These are phyloP conservation scores for Asterionellopsis glacialis DNA, from an alignment of 108 stramenopile genomes.

Conservation along the genomic window DNA sequence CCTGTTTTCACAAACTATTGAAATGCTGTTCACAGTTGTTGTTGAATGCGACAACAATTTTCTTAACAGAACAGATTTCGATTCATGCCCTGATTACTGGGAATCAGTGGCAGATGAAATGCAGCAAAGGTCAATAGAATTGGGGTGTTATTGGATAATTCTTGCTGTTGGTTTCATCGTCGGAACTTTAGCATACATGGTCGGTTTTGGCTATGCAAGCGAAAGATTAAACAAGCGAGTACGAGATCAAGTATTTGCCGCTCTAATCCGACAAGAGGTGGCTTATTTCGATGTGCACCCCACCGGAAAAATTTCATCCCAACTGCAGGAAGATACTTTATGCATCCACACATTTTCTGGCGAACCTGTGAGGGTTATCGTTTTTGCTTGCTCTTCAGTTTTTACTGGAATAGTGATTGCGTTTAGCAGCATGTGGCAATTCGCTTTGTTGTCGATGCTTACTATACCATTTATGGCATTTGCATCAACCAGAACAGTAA, in stretches of 20 bases:
- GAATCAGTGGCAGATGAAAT: conserved; percentile 43
- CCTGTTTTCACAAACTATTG: conserved; percentile 52
- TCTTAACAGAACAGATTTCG: background rate
- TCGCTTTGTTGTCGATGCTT: conserved; percentile 66
- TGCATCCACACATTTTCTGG: conserved; percentile 64
- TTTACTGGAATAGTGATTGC: conserved; percentile 53
- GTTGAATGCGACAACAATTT: conserved; percentile 32
- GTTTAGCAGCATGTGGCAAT: conserved; percentile 73
- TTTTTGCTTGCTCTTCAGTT: conserved; percentile 52
- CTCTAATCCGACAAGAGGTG: conserved; percentile 69
- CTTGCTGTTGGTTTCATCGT: conserved; percentile 39
- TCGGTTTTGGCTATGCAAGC: conserved; percentile 65
- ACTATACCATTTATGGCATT: conserved; percentile 75
- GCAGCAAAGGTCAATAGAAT: conserved; percentile 32
- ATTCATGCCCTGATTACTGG: conserved; percentile 52
- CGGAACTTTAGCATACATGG: conserved; percentile 55
- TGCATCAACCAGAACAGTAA: conserved; percentile 70
- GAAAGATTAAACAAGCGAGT: conserved; percentile 71
- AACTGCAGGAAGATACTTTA: conserved; percentile 79
- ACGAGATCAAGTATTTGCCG: conserved; percentile 48
- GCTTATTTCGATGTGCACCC: conserved; percentile 66
- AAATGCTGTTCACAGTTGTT: conserved; percentile 49
- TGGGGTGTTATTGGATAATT: conserved; percentile 38
- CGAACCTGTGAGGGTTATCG: conserved; percentile 56
- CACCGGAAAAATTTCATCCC: conserved; percentile 70